Base-by-base conservation (phyloP, 805 yeast genomes). In the Pichia insulana region DNA sequence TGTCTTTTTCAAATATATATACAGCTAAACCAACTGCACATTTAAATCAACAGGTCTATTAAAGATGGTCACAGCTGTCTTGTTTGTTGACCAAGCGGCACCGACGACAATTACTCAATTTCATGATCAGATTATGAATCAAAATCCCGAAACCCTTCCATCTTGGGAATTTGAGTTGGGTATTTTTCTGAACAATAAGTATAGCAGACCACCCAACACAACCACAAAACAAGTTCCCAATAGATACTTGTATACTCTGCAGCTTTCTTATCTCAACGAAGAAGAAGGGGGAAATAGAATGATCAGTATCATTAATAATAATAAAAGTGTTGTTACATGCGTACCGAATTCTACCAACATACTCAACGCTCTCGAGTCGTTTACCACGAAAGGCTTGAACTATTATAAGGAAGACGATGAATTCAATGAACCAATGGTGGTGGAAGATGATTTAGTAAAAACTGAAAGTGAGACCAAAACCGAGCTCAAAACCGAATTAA, bases 111-210 rank as follows among this genome's bases (percentile, higher is more conserved):
- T 84, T 27, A 67, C 83, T 0, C 71, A 74, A 35, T 74, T 83
- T 52, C 88, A 83, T 55, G 94, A 85, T 57, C 71, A 73, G 43
- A 69, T 85, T 13, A 72, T 82, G 4, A 81, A 81, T 51, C 79
- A 78, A 47, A 67, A 80, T 13, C 89, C 92, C 1, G 66, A 71
- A 15, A 53, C 70, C 2, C 63, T 73, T 25, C 87, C 77, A 2
- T 70, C 77, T 36, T 84, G 94, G 94, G 67, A 65, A 34, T 78
- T 83, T 51, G 83, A 74, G 40, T 69, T 83, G 49, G 79, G 74
- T 52, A 74, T 85, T 30, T 83, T 78, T 57, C 62, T 83, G 30
- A 80, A 78, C 51, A 84, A 82, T 67, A 59, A 75, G 50, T 63
- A 66, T 63, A 65, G 76, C 16, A 59, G 65, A 27, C 75, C 77